Base-by-base conservation (phyloP, 164 flowering plant genomes). In the Vitis rotundifolia region DNA sequence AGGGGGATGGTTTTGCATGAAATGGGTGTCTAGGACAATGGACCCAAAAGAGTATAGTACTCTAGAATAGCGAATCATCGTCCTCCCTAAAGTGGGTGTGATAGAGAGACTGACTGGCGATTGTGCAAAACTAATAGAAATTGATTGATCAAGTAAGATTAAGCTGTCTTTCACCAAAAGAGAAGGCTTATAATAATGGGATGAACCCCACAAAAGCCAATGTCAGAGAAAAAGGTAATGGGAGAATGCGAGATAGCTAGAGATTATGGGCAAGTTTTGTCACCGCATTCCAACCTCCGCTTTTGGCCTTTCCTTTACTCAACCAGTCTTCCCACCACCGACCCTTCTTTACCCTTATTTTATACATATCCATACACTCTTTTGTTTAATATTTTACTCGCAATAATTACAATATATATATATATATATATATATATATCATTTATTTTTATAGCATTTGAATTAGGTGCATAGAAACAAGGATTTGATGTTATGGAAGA, bases 181-280 rank as follows among this genome's bases (percentile, higher is more conserved):
- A 13, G n/a, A 13, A 11, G n/a, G 56, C 56, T 13, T 11, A n/a
- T 50, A 15, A 12, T 53, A 53, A 53, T 53, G n/a, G n/a, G 56
- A 53, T 53, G n/a, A 53, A n/a, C 56, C 56, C n/a, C n/a, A 53
- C 18, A 53, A 53, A 15, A 53, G 56, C n/a, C n/a, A 53, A 12
- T 37, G 44, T 37, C 44, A 37, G 44, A 37, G 44, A 11, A 53
- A 53, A 11, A 53, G n/a, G 56, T 53, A n/a, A 13, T 53, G 56
- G 56, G 56, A 53, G 50, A 55, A 19, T 29, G 4, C 11, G 61
- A 54, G 63, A 57, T 58, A 5, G 11, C 44, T 37, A 37, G 44
- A 22, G 51, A 57, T 68, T 58, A 68, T 68, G 70, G 69, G 70
- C 54, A 48, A 44, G 28, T 12, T 58, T 68, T 67, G 70, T 67